Percentiles rank a stretch among this genome's conserved stretches.
phyloP scores from a whole-genome alignment of 2,329 filamentous ascomycete species.

The Phaeosphaeriaceae sp. region DNA sequence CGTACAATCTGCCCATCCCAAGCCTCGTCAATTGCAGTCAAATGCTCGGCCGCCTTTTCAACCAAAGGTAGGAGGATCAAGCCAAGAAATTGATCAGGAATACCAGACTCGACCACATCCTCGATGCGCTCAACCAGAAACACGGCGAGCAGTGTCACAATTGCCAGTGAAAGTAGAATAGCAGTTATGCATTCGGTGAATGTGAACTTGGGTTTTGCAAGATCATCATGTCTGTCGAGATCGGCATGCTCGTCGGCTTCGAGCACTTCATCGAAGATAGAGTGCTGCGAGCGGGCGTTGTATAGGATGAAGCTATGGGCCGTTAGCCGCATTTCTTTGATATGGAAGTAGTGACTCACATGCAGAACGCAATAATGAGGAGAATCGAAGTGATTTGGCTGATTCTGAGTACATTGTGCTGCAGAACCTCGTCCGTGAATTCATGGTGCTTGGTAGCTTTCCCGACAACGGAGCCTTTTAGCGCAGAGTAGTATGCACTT shows the following conservation, averaged over 20 bases:
- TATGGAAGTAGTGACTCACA: conserved; percentile 59
- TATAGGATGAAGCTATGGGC: conserved; percentile 70
- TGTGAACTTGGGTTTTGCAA: conserved; percentile 72
- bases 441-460: conserved; percentile 34
- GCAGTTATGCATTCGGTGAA: conserved; percentile 75
- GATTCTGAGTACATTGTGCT: conserved; percentile 45
- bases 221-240: conserved; percentile 67
- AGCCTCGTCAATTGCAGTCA: conserved; percentile 84
- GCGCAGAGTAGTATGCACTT: conserved; percentile 49
- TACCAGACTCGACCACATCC: conserved; percentile 61
- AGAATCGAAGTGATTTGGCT: conserved; percentile 46
- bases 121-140: conserved; percentile 78
- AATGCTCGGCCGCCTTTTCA: conserved; percentile 85
- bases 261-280: conserved; percentile 78
- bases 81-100: conserved; percentile 64
- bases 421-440: conserved; percentile 42
- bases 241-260: conserved; percentile 73
- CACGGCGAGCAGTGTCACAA: conserved; percentile 76
- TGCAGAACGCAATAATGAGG: conserved; percentile 43
- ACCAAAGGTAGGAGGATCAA: conserved; percentile 82
- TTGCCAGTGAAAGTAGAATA: conserved; percentile 67
- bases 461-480: conserved; percentile 49
- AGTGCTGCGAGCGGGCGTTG: conserved; percentile 76
- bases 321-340: conserved; percentile 65
- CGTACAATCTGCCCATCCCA: conserved; percentile 74